Percentiles rank a stretch among this genome's conserved stretches.
Evolutionary conservation across 805 yeast species (phyloP).

Genomic region (Komagataella ulmi): DNA sequence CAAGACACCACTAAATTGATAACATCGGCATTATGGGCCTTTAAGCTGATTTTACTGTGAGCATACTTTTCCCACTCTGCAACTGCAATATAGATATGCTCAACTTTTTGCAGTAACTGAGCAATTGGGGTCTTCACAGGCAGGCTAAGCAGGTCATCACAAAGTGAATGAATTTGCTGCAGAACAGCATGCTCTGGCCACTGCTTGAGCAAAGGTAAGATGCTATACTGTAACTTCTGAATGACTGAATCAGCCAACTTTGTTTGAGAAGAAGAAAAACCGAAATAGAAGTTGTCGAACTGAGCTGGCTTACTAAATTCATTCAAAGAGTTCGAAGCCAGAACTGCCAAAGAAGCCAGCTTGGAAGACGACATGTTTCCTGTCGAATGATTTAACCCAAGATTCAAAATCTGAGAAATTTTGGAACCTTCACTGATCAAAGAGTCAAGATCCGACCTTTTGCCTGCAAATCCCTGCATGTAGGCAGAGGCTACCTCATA

Average conservation of each 20-base stretch:
- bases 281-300: slow-evolving; percentile 60
- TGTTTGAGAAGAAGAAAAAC: slow-evolving; percentile 46
- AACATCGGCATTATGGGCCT: slow-evolving; percentile 37
- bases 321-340: not conserved
- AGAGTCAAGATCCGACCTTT: not conserved
- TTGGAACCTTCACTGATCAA: slow-evolving; percentile 7
- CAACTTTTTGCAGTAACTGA: slow-evolving; percentile 65
- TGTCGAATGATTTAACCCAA: not conserved
- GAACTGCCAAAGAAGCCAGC: not conserved
- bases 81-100: slow-evolving; percentile 70
- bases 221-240: slow-evolving; percentile 28
- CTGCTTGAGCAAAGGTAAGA: slow-evolving; percentile 33
- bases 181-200: slow-evolving; percentile 97
- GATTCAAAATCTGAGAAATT: not conserved
- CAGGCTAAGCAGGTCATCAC: slow-evolving; percentile 50
- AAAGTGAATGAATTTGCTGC: slow-evolving; percentile 47
- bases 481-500: slow-evolving; percentile 35
- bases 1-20: slow-evolving; percentile 71
- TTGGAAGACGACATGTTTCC: not conserved
- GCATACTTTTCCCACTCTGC: slow-evolving; percentile 95
- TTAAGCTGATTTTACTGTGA: slow-evolving; percentile 58
- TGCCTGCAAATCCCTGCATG: slow-evolving; percentile 21
- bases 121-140: slow-evolving; percentile 66
- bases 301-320: slow-evolving; percentile 39
- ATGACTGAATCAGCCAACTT: slow-evolving; percentile 40